Conservation (phyloP, 23 red algal genomes). For the Gracilaria caudata region DNA sequence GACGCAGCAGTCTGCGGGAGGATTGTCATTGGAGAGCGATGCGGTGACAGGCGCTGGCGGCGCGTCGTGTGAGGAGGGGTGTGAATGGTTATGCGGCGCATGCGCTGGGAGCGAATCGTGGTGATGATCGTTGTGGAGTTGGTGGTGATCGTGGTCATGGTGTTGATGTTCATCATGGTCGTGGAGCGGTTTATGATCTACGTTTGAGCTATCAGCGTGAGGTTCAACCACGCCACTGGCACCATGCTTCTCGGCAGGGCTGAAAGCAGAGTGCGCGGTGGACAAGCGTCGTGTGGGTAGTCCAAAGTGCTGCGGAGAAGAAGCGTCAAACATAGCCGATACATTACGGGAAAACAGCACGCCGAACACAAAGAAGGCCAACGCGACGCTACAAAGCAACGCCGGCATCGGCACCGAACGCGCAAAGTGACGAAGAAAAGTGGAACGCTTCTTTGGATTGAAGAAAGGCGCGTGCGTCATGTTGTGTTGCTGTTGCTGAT, state of each 20-base stretch:
- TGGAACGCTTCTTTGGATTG: neutral
- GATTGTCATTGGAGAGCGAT: neutral
- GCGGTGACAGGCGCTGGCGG: neutral
- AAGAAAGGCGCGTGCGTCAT: neutral
- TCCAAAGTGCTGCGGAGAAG: conserved; percentile 32
- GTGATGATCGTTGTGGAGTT: too few relatives aligned
- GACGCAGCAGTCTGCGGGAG: conserved; percentile 19
- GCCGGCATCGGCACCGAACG: neutral
- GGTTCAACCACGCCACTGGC: neutral
- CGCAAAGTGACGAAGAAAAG: neutral
- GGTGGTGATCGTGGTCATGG: neutral
- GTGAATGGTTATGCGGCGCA: neutral
- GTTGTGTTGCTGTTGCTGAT: neutral
- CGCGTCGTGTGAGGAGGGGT: neutral
- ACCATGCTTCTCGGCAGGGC: neutral
- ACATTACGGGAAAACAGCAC: conserved; percentile 13
- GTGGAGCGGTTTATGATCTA: neutral
- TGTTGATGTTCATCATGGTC: neutral
- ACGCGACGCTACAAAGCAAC: conserved; percentile 5
- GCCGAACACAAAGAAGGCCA: conserved; percentile 35
- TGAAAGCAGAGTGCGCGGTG: neutral
- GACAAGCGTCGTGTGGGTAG: conserved; percentile 5
- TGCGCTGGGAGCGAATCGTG: neutral
- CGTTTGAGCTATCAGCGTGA: neutral
- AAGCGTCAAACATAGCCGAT: conserved; percentile 8